Evolutionary conservation across 2,329 filamentous ascomycete genomes (phyloP).

Genomic region (Fusarium kyushuense): DNA sequence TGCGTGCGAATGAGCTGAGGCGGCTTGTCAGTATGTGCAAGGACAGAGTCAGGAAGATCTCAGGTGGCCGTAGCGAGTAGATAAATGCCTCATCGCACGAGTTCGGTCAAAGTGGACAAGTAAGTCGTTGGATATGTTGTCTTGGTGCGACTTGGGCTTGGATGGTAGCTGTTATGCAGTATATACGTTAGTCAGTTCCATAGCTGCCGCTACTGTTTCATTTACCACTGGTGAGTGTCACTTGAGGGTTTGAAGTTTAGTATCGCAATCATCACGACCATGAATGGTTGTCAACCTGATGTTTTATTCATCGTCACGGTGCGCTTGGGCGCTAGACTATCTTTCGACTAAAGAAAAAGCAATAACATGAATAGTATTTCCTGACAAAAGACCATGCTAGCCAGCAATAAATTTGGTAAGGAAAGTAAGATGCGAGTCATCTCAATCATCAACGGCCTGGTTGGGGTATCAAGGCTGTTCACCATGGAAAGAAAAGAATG

Average conservation of each 20-base stretch:
- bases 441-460: constrained; percentile 21
- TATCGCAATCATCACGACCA: background rate
- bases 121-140: constrained; percentile 16
- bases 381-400: constrained; percentile 8
- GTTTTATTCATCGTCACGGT: constrained; percentile 12
- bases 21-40: constrained; percentile 50
- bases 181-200: constrained; percentile 21
- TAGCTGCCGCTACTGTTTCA: background rate
- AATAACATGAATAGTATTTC: constrained; percentile 4
- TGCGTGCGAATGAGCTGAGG: constrained; percentile 49
- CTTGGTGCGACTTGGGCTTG: constrained; percentile 21
- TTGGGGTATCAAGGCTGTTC: constrained; percentile 15
- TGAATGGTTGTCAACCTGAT: background rate
- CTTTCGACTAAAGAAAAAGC: constrained; percentile 12
- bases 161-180: constrained; percentile 28
- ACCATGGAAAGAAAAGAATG: constrained; percentile 5
- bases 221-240: background rate
- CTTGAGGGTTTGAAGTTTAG: background rate
- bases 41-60: constrained; percentile 41
- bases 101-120: background rate
- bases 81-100: constrained; percentile 7
- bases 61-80: constrained; percentile 37
- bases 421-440: constrained; percentile 25
- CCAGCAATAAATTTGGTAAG: constrained; percentile 1
- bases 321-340: constrained; percentile 32